Conservation (phyloP, 2,329 filamentous ascomycete genomes). For the Thelonectria rubi region DNA sequence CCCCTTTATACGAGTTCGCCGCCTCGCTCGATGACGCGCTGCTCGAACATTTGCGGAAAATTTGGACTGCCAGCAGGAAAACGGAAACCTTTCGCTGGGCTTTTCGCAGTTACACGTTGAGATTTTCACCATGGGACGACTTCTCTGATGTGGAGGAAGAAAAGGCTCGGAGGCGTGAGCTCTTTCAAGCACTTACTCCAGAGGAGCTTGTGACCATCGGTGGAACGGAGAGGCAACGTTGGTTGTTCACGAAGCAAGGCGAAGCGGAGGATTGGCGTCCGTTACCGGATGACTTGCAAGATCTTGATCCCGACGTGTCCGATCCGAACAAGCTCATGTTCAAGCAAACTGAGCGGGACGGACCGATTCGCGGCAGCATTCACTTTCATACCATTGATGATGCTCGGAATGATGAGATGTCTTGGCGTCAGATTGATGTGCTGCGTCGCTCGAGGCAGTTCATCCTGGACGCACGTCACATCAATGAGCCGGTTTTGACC, state of each 20-base stretch:
- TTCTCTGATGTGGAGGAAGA: neutral
- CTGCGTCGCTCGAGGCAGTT: slow-evolving; percentile 7
- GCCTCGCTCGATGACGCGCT: neutral
- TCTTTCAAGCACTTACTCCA: neutral
- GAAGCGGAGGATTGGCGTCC: neutral
- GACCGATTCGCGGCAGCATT: neutral
- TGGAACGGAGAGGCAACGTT: neutral
- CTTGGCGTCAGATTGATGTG: neutral
- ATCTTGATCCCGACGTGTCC: neutral
- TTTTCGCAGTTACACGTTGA: neutral
- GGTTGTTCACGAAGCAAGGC: neutral
- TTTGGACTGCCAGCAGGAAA: neutral
- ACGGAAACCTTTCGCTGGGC: neutral
- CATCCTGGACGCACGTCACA: slow-evolving; percentile 6
- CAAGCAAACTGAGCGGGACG: neutral
- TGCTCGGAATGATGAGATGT: neutral
- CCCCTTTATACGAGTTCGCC: neutral
- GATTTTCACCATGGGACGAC: no score
- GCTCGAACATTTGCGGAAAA: neutral
- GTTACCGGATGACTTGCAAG: neutral
- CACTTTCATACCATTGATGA: neutral
- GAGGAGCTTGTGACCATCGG: neutral
- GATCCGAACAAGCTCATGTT: neutral
- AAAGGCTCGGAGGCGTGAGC: neutral
- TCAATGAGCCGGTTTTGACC: neutral